These are phyloP conservation scores for Naganishia vishniacii DNA, from an alignment of 768 basidiomycete species.

Conservation along the genomic window DNA sequence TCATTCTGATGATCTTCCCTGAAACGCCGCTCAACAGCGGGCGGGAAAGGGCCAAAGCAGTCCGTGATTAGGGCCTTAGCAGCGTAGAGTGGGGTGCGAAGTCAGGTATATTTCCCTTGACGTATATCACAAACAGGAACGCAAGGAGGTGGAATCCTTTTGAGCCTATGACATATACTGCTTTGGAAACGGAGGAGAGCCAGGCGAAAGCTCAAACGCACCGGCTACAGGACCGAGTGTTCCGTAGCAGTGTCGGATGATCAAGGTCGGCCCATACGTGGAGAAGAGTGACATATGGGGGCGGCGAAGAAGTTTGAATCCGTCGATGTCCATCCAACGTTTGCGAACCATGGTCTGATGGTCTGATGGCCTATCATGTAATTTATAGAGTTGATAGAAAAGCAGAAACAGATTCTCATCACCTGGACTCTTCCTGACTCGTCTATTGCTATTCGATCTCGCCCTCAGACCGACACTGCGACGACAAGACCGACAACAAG, in stretches of 20 bases:
- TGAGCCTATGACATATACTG: background rate
- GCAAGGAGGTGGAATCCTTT: constrained; percentile 4
- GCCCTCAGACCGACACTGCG: background rate
- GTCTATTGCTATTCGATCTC: background rate
- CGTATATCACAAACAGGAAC: constrained; percentile 17
- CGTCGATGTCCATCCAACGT: background rate
- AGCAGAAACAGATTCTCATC: constrained; percentile 8
- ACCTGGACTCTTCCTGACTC: background rate
- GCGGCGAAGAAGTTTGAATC: constrained; percentile 12
- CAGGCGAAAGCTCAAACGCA: constrained; percentile 5
- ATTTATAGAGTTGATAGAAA: constrained; percentile 6
- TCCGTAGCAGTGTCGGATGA: background rate
- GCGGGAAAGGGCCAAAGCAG: too few relatives aligned
- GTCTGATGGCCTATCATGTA: background rate
- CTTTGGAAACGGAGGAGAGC: background rate
- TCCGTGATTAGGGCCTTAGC: background rate
- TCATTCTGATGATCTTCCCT: background rate
- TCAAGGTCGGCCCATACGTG: background rate
- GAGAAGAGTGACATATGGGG: constrained; percentile 4
- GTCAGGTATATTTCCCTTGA: background rate
- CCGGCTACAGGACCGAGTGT: background rate
- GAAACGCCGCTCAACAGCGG: constrained; percentile 3
- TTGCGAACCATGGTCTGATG: background rate
- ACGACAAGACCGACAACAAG: too few relatives aligned
- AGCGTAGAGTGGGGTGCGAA: background rate